Base-by-base conservation (phyloP, 441 rosid genomes). In the Manihot esculenta region DNA sequence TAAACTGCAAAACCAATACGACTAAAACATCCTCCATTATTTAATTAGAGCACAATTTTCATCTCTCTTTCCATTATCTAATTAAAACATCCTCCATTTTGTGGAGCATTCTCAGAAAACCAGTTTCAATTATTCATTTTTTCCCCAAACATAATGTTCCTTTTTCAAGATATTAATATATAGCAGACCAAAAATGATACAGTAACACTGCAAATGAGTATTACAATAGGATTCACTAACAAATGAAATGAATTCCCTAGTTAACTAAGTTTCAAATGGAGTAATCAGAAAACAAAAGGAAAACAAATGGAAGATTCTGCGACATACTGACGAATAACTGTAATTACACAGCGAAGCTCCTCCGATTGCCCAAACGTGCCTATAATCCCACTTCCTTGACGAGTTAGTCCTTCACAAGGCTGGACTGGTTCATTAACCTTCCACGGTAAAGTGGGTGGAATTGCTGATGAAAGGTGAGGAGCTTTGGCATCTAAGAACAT, bases 401-500 rank as follows among this genome's bases (percentile, higher is more conserved):
- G 98, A 72, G 97, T 94, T 73, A 90, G 85, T 74, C 97, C 98
- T 77, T 96, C 99, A 63, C 88, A 83, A 72, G 93, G 84, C 77
- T 86, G 95, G 72, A 86, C 87, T 71, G 87, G 85, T 84, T 94
- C 97, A 75, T 90, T 92, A 69, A 85, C 83, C 80, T 94, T 96
- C 99, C 99, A 96, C 23, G 99, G 99, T 76, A 96, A 86, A 63
- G 74, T 82, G 51, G 99, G 99, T 33, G 99, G 98, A 84, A 96
- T 88, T 57, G 82, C 84, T 33, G 99, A 86, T 58, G 99, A 94
- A 68, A 92, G 94, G 78, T 96, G 99, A 74, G 99, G 99, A 74
- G 99, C 99, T 85, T 90, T 96, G 51, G 99, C 99, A 76, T 96
- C 99, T 79, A 96, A 78, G 76, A 93, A 92, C 94, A 94, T 89